Evolutionary conservation across 495 filamentous ascomycete genomes (phyloP), one percentile per base, ranked within the genome.

Genomic region (Patellaria atrata): DNA sequence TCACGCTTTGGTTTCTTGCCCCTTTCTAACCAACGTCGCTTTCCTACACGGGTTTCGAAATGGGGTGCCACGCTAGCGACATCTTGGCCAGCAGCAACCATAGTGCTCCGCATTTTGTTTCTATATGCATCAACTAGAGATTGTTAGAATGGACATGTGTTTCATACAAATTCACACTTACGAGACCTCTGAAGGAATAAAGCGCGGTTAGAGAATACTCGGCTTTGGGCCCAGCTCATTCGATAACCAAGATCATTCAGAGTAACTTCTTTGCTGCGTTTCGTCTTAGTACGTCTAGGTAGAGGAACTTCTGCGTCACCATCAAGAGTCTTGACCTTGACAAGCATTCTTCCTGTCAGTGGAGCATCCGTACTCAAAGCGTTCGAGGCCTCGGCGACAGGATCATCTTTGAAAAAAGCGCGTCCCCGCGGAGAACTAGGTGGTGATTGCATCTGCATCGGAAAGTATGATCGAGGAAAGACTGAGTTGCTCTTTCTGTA

Each of bases 151-250:
- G 21, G 13, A n/a, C 30, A 25, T 16, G 17, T 2, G 37, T 9
- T 11, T 14, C 25, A 25, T 25, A 20, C 3, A 4, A 21, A 5
- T 14, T 17, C 10, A 13, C 14, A 82, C 85, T 75, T 62, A 94
- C 87, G 61, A 45, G 84, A 85, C 64, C 79, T 74, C 58, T 97
- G 89, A 55, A 96, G 60, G 53, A 97, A 97, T 41, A 94, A 63
- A 30, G 75, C 81, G 47, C 82, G 67, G 3, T 74, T 78, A 11
- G 81, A 70, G 60, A 94, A 94, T 1, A 83, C 76, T 27, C 86
- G 67, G 52, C 82, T 84, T 58, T 94, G 86, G 31, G 80, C 72
- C 89, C 89, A 97, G 27, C 79, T 82, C 76, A 97, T 91, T 11
- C 87, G 71, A 50, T 91, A 94, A 0, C 84, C 89, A 30, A 96